Conservation (phyloP, 2,329 filamentous ascomycete species). For the Aspergillus sp. region DNA sequence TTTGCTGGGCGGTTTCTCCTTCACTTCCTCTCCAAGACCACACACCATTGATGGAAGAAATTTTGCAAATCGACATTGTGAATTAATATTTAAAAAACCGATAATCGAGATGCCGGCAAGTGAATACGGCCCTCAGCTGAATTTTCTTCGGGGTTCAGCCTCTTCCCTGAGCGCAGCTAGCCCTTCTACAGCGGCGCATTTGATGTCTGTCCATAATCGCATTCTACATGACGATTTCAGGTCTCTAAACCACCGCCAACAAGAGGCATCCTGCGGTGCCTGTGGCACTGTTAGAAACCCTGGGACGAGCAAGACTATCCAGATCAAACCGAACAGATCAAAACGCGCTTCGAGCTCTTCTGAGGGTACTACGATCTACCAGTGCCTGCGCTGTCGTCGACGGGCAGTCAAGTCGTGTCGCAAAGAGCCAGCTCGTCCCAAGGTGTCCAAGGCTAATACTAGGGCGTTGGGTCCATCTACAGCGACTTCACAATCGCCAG, state of each 20-base stretch:
- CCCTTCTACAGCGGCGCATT: slow-evolving; percentile 35
- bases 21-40: neutral
- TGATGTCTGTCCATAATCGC: slow-evolving; percentile 30
- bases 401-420: slow-evolving; percentile 22
- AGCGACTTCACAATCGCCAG: slow-evolving; percentile 6
- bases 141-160: slow-evolving; percentile 32
- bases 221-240: slow-evolving; percentile 28
- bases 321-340: slow-evolving; percentile 15
- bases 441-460: slow-evolving; percentile 7
- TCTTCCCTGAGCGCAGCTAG: slow-evolving; percentile 22
- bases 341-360: slow-evolving; percentile 3
- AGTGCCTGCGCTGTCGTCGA: slow-evolving; percentile 31
- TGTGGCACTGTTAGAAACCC: slow-evolving; percentile 33
- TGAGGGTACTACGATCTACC: slow-evolving; percentile 25
- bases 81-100: too few species aligned
- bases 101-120: slow-evolving; percentile 13
- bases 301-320: slow-evolving; percentile 22
- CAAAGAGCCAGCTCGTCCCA: slow-evolving; percentile 9
- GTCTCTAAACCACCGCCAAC: slow-evolving; percentile 23
- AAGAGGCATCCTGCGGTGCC: slow-evolving; percentile 29
- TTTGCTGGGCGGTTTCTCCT: neutral
- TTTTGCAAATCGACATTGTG: too few species aligned
- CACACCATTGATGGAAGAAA: too few species aligned
- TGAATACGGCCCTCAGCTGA: slow-evolving; percentile 20
- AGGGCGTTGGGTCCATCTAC: slow-evolving; percentile 3